Evolutionary conservation across 306 rosid genomes (phyloP).

Genomic region (Herpetospermum pedunculosum): DNA sequence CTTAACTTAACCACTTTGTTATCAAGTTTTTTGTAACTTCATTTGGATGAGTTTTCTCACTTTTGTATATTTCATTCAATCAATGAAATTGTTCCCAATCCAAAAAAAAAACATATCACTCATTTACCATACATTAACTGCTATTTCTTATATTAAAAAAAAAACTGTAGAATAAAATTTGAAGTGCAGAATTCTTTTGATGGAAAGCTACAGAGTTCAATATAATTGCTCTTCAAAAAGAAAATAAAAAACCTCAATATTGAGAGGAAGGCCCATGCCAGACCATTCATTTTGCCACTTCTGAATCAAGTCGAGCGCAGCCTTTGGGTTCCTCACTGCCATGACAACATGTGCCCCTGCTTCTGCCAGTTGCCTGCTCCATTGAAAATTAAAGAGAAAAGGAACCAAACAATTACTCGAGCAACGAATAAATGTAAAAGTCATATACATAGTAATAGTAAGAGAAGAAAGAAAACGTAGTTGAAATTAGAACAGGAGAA

Average conservation of each 20-base stretch:
- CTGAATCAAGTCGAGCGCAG: conserved; percentile 69
- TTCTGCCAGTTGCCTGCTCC: conserved; percentile 85
- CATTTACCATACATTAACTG: not conserved
- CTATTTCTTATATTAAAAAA: not conserved
- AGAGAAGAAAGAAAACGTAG: not conserved
- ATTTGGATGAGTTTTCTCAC: too few relatives aligned
- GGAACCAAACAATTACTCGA: not conserved
- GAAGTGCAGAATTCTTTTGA: not conserved
- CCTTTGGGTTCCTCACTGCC: conserved; percentile 93
- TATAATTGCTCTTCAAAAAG: not conserved
- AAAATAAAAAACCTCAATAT: conserved; percentile 52
- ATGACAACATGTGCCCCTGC: conserved; percentile 93
- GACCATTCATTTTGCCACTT: conserved; percentile 83
- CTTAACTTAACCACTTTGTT: too few relatives aligned
- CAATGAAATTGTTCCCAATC: too few relatives aligned
- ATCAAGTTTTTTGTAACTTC: too few relatives aligned
- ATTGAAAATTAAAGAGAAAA: conserved; percentile 4
- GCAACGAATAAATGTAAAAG: not conserved
- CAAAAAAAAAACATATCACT: conserved; percentile 9
- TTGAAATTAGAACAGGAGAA: not conserved
- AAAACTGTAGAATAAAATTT: not conserved
- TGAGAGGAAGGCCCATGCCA: conserved; percentile 75
- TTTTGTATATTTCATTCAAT: too few relatives aligned
- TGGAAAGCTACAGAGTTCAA: not conserved
- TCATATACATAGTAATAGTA: too few relatives aligned